Base-by-base conservation (phyloP, 495 filamentous ascomycete species). In the Cudoniella acicularis region DNA sequence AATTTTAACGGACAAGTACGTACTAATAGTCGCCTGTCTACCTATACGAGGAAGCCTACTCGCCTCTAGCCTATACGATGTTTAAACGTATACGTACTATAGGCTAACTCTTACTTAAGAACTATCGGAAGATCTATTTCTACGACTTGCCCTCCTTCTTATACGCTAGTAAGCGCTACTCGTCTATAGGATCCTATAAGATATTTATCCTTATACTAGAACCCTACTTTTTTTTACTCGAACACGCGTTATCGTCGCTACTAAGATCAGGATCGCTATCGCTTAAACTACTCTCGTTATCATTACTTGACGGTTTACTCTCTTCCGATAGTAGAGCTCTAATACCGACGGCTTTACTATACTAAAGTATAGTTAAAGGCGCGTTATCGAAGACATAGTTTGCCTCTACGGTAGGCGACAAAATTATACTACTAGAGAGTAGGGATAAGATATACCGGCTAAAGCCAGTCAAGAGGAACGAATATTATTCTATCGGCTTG, bases 71-170 rank as follows among this genome's bases (percentile, higher is more conserved):
- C 42, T 40, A 22, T 49, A 30, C 46, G 11, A 57, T 57, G 42
- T 25, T 57, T 43, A 17, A 57, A 20, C 54, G 54, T 17, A 43
- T 49, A 21, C 54, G 54, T 36, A 57, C 54, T 49, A 43, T 21
- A 20, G 24, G 13, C 22, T 27, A 20, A 57, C 4, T 57, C 25
- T 43, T 50, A 23, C 25, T 21, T 49, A 43, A 17, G 42, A 57
- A 57, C 54, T 57, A 16, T 1, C 40, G 13, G 46, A 57, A 57
- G 42, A 57, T 57, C 54, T 43, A 49, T 11, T 26, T 22, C 54
- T 22, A 57, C 20, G 54, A 57, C 54, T 57, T 57, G 21, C 22
- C 54, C 26, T 49, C 54, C 22, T 57, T 57, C 56, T 59, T 51
- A n/a, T 52, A 52, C 25, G 48, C 56, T 18, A 51, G 47, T 30